Evolutionary conservation across 208 protist species (phyloP).

Genomic region (Leptomonas pyrrhocoris): DNA sequence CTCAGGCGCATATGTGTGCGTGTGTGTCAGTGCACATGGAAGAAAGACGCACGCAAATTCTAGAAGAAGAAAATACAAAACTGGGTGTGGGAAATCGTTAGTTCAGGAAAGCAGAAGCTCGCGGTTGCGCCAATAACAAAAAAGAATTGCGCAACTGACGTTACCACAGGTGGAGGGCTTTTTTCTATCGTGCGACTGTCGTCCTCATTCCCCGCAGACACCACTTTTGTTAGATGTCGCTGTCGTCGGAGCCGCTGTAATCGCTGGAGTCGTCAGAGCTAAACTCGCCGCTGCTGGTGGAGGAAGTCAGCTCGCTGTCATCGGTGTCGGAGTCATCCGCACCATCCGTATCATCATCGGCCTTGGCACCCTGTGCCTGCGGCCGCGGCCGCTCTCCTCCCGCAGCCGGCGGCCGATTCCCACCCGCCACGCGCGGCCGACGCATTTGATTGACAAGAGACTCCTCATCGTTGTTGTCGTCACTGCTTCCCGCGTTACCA

Average conservation of each 20-base stretch:
- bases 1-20: no score
- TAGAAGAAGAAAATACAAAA: no score
- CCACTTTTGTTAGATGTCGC: conserved; percentile 52
- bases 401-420: conserved; percentile 20
- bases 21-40: no score
- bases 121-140: no score
- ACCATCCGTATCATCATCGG: no score
- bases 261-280: conserved; percentile 52
- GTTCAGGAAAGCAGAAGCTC: no score
- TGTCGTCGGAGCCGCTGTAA: conserved; percentile 49
- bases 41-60: no score
- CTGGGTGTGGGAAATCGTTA: no score
- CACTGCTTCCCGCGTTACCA: conserved; percentile 3
- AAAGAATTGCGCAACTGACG: no score
- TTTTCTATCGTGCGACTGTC: neutral
- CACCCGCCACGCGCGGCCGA: conserved; percentile 32
- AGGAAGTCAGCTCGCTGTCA: conserved; percentile 34
- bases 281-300: conserved; percentile 49
- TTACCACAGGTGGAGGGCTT: no score
- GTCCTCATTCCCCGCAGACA: neutral
- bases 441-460: conserved; percentile 33
- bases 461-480: conserved; percentile 22
- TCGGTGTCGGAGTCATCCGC: conserved; percentile 36
- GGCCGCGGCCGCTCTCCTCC: conserved; percentile 21
- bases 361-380: conserved; percentile 18